Conservation (phyloP, 768 basidiomycete genomes). For the Phylloporus sp. region DNA sequence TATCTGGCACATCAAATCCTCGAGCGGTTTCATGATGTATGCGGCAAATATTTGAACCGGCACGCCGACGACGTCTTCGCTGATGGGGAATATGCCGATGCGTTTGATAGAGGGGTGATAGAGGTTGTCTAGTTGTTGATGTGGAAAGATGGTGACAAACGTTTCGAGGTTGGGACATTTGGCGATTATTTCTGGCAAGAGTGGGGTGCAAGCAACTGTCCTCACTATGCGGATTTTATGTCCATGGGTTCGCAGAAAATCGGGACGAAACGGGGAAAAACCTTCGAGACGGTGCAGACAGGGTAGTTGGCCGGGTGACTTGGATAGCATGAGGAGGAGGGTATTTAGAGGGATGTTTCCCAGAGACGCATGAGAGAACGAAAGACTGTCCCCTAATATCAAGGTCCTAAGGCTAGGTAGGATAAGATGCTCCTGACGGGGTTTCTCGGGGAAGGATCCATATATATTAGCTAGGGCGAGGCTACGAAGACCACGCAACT, state of each 20-base stretch:
- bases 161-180: slow-evolving; percentile 39
- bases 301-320: slow-evolving; percentile 34
- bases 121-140: slow-evolving; percentile 31
- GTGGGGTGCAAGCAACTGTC: slow-evolving; percentile 31
- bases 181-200: slow-evolving; percentile 35
- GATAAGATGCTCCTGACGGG: slow-evolving; percentile 21
- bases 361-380: slow-evolving; percentile 31
- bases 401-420: slow-evolving; percentile 39
- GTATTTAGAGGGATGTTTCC: slow-evolving; percentile 37
- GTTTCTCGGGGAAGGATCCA: slow-evolving; percentile 25
- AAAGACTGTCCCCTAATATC: slow-evolving; percentile 34
- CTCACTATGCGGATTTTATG: slow-evolving; percentile 38
- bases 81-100: slow-evolving; percentile 42
- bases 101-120: slow-evolving; percentile 37
- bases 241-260: slow-evolving; percentile 40
- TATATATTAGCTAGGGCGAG: slow-evolving; percentile 40
- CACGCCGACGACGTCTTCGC: slow-evolving; percentile 34
- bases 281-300: slow-evolving; percentile 40
- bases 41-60: slow-evolving; percentile 34
- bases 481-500: slow-evolving; percentile 33
- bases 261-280: slow-evolving; percentile 37
- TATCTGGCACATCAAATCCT: slow-evolving; percentile 35
- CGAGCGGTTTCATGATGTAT: slow-evolving; percentile 40
- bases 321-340: slow-evolving; percentile 35
- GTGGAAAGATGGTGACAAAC: slow-evolving; percentile 37